Conservation (phyloP, 2,329 filamentous ascomycete genomes). For the Trichoderma arundinaceum region DNA sequence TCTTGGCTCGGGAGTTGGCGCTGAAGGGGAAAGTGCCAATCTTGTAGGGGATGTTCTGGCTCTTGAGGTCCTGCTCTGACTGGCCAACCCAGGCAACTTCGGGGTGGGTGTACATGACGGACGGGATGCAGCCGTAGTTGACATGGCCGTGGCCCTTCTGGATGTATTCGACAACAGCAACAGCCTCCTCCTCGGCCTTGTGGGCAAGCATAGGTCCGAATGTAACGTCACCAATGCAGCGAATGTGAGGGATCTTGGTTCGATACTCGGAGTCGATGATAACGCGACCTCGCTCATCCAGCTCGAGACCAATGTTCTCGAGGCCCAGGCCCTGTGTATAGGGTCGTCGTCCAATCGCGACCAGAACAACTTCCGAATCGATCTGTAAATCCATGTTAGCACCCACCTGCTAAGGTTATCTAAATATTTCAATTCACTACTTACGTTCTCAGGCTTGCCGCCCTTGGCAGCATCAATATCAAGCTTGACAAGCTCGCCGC, state of each 20-base stretch:
- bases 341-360: slow-evolving; percentile 93
- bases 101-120: slow-evolving; percentile 99
- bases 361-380: slow-evolving; percentile 92
- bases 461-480: slow-evolving; percentile 92
- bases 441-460: slow-evolving; percentile 88
- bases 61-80: slow-evolving; percentile 95
- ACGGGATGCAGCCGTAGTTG: slow-evolving; percentile 97
- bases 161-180: slow-evolving; percentile 95
- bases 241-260: slow-evolving; percentile 96
- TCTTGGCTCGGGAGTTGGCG: slow-evolving; percentile 98
- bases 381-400: slow-evolving; percentile 60
- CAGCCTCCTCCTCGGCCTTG: slow-evolving; percentile 98
- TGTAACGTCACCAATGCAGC: slow-evolving; percentile 92
- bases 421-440: slow-evolving; percentile 41
- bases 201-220: slow-evolving; percentile 99
- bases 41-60: slow-evolving; percentile 86
- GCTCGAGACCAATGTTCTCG: slow-evolving; percentile 90
- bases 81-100: slow-evolving; percentile 99
- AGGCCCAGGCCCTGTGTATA: slow-evolving; percentile 91
- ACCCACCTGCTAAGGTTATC: background rate
- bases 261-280: slow-evolving; percentile 99
- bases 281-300: slow-evolving; percentile 90
- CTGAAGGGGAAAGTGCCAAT: slow-evolving; percentile 95
- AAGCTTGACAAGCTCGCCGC: slow-evolving; percentile 77
- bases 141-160: slow-evolving; percentile 98